Evolutionary conservation across 2,329 filamentous ascomycete genomes (phyloP).

Genomic region (Elsinoe ampelina): DNA sequence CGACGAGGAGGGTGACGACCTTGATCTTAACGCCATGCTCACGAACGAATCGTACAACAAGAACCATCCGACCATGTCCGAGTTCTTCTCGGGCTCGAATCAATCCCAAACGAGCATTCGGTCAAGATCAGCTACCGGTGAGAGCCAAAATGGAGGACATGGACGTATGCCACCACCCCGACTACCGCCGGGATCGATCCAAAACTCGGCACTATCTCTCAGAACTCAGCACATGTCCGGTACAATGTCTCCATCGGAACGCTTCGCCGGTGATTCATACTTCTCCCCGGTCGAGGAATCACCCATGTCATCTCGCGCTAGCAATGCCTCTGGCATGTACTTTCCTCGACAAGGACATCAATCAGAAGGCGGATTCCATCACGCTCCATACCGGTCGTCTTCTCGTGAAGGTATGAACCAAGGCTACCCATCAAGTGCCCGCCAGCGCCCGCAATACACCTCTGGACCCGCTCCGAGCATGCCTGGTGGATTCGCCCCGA

Average conservation of each 20-base stretch:
- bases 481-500: constrained; percentile 38
- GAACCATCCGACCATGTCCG: constrained; percentile 32
- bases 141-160: constrained; percentile 47
- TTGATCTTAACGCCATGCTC: constrained; percentile 16
- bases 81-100: constrained; percentile 53
- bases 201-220: constrained; percentile 53
- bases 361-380: constrained; percentile 65
- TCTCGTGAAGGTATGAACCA: constrained; percentile 15
- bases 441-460: constrained; percentile 11
- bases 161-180: constrained; percentile 49
- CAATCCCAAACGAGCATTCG: constrained; percentile 66
- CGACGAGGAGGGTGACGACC: constrained; percentile 38
- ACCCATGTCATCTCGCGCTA: constrained; percentile 64
- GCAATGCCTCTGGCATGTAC: constrained; percentile 62
- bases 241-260: constrained; percentile 50
- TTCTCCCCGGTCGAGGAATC: constrained; percentile 83
- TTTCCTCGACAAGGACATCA: constrained; percentile 65
- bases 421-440: constrained; percentile 14
- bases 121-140: constrained; percentile 65
- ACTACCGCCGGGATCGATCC: constrained; percentile 54
- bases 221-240: constrained; percentile 50
- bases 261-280: constrained; percentile 64
- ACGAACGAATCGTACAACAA: constrained; percentile 10
- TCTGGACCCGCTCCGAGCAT: constrained; percentile 53
- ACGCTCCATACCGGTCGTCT: constrained; percentile 64